Evolutionary conservation across 1,139 yeast genomes (phyloP), one percentile per base, ranked within the genome.

Genomic region (Hansenula sp.): DNA sequence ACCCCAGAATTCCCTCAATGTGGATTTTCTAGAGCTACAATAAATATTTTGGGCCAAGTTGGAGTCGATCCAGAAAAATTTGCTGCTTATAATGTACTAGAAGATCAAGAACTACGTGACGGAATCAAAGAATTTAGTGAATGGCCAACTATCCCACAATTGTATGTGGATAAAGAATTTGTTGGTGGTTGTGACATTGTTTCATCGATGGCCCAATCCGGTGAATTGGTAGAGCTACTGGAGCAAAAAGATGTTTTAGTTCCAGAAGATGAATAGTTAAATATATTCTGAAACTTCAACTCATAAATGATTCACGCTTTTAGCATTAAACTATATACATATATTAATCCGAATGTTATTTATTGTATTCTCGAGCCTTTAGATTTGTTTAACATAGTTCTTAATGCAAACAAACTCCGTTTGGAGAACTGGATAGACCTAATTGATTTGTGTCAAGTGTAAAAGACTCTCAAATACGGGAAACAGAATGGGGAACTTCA

Each of bases 1-100:
- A 94, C 98, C 1, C 99, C 99, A 2, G 97, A 90, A 57, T 88
- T 86, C 44, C 99, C 99, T 25, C 95, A 89, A 57, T 94, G 99
- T 71, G 98, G 99, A 2, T 94, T 94, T 59, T 89, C 97, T 7
- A 78, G 96, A 58, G 95, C 96, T 39, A 87, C 97, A 16, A 90
- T 94, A 52, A 94, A 88, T 60, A 77, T 89, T 37, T 74, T 94
- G 48, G 97, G 98, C 17, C 94, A 89, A 61, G 95, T 90, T 61
- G 98, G 98, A 43, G 97, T 94, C 26, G 97, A 94, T 63, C 98
- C 98, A 6, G 76, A 70, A 36, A 90, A 92, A 64, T 90, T 94
- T 65, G 97, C 97, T 36, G 98, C 98, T 29, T 94, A 85, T 66
- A 92, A 94, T 57, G 98, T 94, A 0, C 71, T 94, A 51, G 98